Conservation (phyloP, 345 rosid genomes). For the Microcos paniculata region DNA sequence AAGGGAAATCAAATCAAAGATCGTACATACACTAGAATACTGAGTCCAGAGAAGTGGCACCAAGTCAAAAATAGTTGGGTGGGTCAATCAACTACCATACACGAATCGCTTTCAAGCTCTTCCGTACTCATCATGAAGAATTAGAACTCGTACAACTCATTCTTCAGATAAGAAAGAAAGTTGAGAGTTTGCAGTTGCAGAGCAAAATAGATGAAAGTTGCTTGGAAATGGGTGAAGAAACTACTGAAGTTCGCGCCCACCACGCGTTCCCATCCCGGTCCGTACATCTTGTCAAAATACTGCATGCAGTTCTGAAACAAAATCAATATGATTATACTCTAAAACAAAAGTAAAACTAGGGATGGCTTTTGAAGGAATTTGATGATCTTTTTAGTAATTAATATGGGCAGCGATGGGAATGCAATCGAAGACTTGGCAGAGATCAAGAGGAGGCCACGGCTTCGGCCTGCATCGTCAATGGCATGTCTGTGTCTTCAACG, state of each 20-base stretch:
- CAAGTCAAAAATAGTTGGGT: no score
- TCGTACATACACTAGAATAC: no score
- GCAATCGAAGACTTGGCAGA: conserved; percentile 60
- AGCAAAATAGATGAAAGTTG: conserved; percentile 62
- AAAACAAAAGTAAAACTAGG: background rate
- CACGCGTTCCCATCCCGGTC: conserved; percentile 77
- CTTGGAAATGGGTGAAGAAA: conserved; percentile 65
- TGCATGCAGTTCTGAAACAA: conserved; percentile 32
- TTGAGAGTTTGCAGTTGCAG: conserved; percentile 60
- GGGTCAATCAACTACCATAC: no score
- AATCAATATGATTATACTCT: background rate
- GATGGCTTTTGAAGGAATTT: background rate
- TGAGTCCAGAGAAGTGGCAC: no score
- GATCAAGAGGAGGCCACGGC: conserved; percentile 70
- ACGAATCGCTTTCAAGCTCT: no score
- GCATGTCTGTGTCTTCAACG: conserved; percentile 89
- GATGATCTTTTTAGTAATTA: conserved; percentile 57
- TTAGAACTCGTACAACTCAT: conserved; percentile 34
- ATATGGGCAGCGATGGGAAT: conserved; percentile 59
- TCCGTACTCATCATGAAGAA: background rate
- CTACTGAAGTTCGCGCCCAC: conserved; percentile 69
- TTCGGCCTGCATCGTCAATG: conserved; percentile 72
- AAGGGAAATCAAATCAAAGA: no score
- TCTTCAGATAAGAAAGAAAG: conserved; percentile 64
- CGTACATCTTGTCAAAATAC: conserved; percentile 58